Base-by-base conservation (phyloP, 192 early-diverging fungal genomes). In the Obelidium mucronatum region DNA sequence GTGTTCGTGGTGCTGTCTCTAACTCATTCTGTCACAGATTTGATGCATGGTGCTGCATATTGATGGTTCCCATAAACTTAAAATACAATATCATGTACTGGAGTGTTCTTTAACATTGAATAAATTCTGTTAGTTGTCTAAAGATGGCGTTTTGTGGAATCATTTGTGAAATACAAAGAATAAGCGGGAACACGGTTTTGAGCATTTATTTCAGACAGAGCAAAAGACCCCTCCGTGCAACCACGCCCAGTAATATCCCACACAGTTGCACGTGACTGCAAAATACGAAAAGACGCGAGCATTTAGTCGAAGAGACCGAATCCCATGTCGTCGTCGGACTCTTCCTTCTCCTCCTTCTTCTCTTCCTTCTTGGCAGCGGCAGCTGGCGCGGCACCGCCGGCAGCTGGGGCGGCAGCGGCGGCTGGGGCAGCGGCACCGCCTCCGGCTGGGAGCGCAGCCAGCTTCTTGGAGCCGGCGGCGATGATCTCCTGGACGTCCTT, bases 301-400 rank as follows among this genome's bases (percentile, higher is more conserved):
- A 77, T 84, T 94, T 97, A 97, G 89, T 97, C 95, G 89, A 97
- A 97, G 78, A 97, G 93, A 94, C 95, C 95, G 85, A 97, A 94
- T 75, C 94, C 95, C 95, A 97, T 97, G 79, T 94, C 91, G 71
- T 93, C 93, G 81, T 93, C 92, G 55, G 88, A 90, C 84, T 94
- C 93, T 85, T 98, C 95, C 84, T 94, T 93, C 87, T 93, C 94
- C 89, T 94, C 92, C 78, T 92, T 64, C 77, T 76, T 65, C 61
- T 78, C 87, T 79, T 93, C 91, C 85, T 93, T 92, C 77, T 85
- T 80, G 74, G 82, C 70, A 62, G 74, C 87, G 36, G 79, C 89
- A 62, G 81, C 91, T 65, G 87, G 92, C 74, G 86, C 91, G 68
- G 84, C 90, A 76, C 80, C 91, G 75, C 86, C 85, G 84, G 84